Evolutionary conservation across 257 asterid genomes (phyloP), one percentile per base, ranked within the genome.

Genomic region (Petunia secreta): DNA sequence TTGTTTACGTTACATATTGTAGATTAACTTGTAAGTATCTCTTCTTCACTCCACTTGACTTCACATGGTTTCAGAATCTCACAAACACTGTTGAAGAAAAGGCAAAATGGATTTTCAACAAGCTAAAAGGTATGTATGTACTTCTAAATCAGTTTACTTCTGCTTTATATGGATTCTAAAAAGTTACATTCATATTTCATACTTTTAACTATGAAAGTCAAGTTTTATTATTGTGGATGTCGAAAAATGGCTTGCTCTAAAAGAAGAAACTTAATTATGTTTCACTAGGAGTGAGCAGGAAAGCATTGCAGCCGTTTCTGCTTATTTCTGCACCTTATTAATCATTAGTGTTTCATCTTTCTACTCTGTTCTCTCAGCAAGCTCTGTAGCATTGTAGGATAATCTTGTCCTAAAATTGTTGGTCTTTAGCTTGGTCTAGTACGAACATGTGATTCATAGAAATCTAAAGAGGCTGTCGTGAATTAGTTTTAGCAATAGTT

Each of bases 81-180:
- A 90, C 98, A 2, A 93, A 65, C 85, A 91, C 98, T 0, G 97
- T 94, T 13, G 98, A 94, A 83, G 98, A 95, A 89, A 95, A 92
- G 89, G 99, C 99, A 9, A 95, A 93, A 88, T 95, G 98, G 98
- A 68, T 95, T 66, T 95, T 95, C 97, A 92, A 95, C 92, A 95
- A 93, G 88, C 95, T 95, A 84, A 95, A 95, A 93, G 99, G 99
- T 95, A 85, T 1, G 64, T 14, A 4, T 8, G 10, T 71, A 11
- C 77, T 73, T 73, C 46, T 5, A 57, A 57, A 73, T 25, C 25
- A 25, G 15, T 77, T 38, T 53, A 38, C 8, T 75, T 84, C 1
- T 43, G 38, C 59, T 7, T 38, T 14, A 48, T 50, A 10, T 34
- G 37, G 39, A 37, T 13, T 55, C 62, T 38, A 59, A 59, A 25